Base-by-base conservation (phyloP, 768 basidiomycete species). In the Mycena haematopus region DNA sequence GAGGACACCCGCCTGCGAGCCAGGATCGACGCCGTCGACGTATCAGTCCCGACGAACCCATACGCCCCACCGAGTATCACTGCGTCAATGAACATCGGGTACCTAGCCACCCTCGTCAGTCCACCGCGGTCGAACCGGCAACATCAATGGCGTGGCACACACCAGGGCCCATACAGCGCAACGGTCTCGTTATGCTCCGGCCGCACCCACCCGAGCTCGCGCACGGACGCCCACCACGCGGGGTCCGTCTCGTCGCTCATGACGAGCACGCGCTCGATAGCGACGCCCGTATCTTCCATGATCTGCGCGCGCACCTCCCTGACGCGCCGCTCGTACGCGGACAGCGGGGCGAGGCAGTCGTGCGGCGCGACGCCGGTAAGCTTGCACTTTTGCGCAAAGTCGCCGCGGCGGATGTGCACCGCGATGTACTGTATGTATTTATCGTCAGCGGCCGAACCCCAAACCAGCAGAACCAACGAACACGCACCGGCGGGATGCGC, bases 21-120 rank as follows among this genome's bases (percentile, higher is more conserved):
- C 33, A 85, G 54, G 25, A 80, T 62, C 9, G 80, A 79, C 71
- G 82, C 82, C n/a, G 83, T 83, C 38, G 82, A 83, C 33, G 69
- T 63, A n/a, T 79, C 74, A 2, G 82, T 83, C n/a, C 84, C 84
- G 1, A 85, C 78, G 56, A 85, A 77, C 19, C 82, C 84, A 10
- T 71, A 64, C 3, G 75, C 83, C 47, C 63, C 70, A 1, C 78
- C 79, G 57, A 84, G 84, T 44, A 82, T 75, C 15, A 78, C 78
- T 3, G 80, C 78, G 60, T 84, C 83, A n/a, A 84, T 66, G 47
- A 84, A 64, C 19, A 79, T 65, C 2, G 82, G 78, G 65, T 83
- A 80, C 80, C 81, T 82, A 65, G n/a, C n/a, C n/a, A 13, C 29
- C 21, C n/a, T 35, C 15, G 21, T 25, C 9, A 52, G n/a, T n/a